Evolutionary conservation across 768 basidiomycete genomes (phyloP), one percentile per base, ranked within the genome.

Genomic region (Mycena polygramma): DNA sequence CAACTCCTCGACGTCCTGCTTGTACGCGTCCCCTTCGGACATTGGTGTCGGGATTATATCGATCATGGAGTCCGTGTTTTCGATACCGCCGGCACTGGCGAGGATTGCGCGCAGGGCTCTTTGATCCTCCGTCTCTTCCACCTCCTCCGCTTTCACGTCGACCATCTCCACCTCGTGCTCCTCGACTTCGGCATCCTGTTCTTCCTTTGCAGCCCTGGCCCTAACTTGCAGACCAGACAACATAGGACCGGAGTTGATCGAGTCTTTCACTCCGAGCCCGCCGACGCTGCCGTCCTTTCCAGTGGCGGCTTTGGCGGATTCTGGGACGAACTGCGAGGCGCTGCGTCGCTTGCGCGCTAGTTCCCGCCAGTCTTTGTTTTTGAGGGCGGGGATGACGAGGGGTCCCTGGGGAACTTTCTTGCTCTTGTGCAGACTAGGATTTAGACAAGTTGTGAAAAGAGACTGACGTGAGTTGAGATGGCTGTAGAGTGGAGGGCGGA

Each of bases 331-430:
- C 51, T 88, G 85, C 15, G 81, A 79, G 11, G 77, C 83, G 35
- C 79, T 82, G 52, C 85, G 89, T 75, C 93, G 85, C 77, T 89
- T 91, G 49, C 92, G 86, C 19, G 94, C 94, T 10, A 90, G 81
- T 60, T 90, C 92, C 49, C 95, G 85, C 97, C 97, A 99, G 77
- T 99, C 97, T 35, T 90, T 88, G 76, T 98, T 97, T 75, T 95
- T 84, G 53, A 94, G 84, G 1, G 95, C 85, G 19, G 97, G 91
- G 53, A 99, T 99, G 45, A 98, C 90, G 11, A 98, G 86, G 0
- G 94, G 94, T 6, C 83, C 88, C 48, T 88, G 77, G 14, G 86
- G 81, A 59, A 78, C 83, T 70, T 84, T 84, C 49, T 82, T 85
- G 63, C 84, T 82, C 65, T 83, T 85, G 72, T 82, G 81, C 37